Base-by-base conservation (phyloP, 1,284 basidiomycete genomes). In the Rhizoctonia solani region DNA sequence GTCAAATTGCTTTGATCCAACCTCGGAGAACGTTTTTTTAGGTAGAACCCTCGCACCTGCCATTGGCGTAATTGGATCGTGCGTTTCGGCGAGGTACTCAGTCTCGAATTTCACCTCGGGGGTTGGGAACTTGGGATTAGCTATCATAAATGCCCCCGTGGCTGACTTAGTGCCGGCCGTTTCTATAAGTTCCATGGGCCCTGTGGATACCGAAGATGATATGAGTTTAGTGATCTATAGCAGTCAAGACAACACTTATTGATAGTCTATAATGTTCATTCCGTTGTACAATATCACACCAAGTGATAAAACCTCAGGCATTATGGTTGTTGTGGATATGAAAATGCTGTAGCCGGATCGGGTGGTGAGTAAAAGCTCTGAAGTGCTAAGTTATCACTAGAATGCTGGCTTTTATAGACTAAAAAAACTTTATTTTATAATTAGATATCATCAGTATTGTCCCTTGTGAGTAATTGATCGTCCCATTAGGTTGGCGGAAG, bases 71-170 rank as follows among this genome's bases (percentile, higher is more conserved):
- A 69, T 30, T 0, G 68, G 68, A 4, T 67, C 68, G 25, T 39
- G 49, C 3, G 63, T 67, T 21, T 67, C 65, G 3, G 54, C 72
- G 71, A 63, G 70, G 71, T 66, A 73, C 70, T 37, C 72, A 69
- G 37, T 73, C 21, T 19, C 47, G 19, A 69, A 50, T 8, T n/a
- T 19, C 5, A 44, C 23, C 2, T 65, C 21, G 14, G 61, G 61
- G 23, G 42, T 52, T 1, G 39, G 50, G 16, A 54, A 29, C 8
- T 27, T 50, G 19, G 49, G 61, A 8, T 53, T 11, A 5, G 39
- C 39, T 3, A 19, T 14, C 4, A 39, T 37, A 8, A 44, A 11
- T 3, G 49, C 42, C n/a, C 32, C 21, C 3, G 34, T 14, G n/a
- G 6, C 13, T 16, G 37, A 39, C 8, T 46, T 9, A 6, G 21